These are phyloP conservation scores for Amoebophrya sp. DNA, from an alignment of 169 alveolate genomes.

Conservation along the genomic window DNA sequence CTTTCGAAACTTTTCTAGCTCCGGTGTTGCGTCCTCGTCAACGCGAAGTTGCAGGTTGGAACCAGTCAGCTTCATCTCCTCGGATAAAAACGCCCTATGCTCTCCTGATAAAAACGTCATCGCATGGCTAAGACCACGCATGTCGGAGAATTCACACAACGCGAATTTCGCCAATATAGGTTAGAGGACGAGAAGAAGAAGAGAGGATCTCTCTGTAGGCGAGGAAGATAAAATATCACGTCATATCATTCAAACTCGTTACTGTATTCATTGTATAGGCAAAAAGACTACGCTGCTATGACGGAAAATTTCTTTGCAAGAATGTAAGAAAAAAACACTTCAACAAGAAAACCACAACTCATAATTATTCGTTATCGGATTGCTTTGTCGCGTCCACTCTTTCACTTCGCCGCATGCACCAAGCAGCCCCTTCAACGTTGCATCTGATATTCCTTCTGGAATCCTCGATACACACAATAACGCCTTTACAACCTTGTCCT, in stretches of 20 bases:
- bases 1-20: neutral
- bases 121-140: neutral
- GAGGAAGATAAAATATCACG: too few relatives aligned
- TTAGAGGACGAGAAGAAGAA: too few relatives aligned
- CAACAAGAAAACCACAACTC: too few relatives aligned
- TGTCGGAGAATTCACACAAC: neutral
- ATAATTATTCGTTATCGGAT: neutral
- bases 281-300: too few relatives aligned
- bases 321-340: too few relatives aligned
- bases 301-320: too few relatives aligned
- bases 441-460: neutral
- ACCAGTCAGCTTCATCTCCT: neutral
- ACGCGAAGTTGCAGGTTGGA: neutral
- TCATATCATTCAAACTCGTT: too few relatives aligned
- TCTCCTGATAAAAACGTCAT: neutral
- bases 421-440: neutral
- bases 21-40: neutral
- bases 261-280: too few relatives aligned
- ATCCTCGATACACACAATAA: neutral
- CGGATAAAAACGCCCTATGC: too few relatives aligned
- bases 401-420: neutral
- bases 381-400: neutral
- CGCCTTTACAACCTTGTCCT: neutral
- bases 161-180: neutral
- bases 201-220: too few relatives aligned